These are phyloP conservation scores for Ilex aquifolium DNA, from an alignment of 257 asterid species.

Conservation along the genomic window DNA sequence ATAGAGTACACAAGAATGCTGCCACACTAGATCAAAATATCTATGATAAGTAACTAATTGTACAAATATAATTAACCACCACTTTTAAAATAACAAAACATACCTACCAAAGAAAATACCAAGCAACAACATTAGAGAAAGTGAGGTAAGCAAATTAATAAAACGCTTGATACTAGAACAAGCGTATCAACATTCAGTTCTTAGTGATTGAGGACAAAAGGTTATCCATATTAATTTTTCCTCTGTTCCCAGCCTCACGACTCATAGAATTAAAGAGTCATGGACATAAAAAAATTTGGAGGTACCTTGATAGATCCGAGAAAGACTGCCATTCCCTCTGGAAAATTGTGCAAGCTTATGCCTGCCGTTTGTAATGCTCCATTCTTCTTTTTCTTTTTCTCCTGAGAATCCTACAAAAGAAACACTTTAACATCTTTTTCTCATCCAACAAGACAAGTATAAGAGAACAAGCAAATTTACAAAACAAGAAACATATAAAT, in stretches of 20 bases:
- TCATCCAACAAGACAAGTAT: not conserved
- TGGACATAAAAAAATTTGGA: not conserved
- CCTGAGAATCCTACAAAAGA: constrained; percentile 41
- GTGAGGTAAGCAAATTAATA: too few species aligned
- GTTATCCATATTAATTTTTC: not conserved
- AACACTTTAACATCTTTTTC: not conserved
- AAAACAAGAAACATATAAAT: not conserved
- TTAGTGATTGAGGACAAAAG: not conserved
- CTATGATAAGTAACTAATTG: too few species aligned
- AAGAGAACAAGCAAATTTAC: not conserved
- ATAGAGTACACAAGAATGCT: not conserved
- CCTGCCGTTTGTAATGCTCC: constrained; percentile 50
- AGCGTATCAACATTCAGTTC: not conserved
- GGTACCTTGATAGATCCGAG: constrained; percentile 85
- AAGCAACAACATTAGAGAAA: too few species aligned
- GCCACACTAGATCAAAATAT: not conserved
- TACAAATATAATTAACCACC: too few species aligned
- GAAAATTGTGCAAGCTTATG: constrained; percentile 92
- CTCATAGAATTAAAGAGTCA: not conserved
- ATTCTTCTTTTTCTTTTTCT: too few species aligned
- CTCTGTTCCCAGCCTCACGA: not conserved
- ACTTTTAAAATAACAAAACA: too few species aligned
- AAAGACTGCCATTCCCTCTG: constrained; percentile 97
- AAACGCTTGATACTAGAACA: too few species aligned
- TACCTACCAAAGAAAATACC: too few species aligned